phyloP scores from a whole-genome alignment of 257 asterid species.

The Solanum etuberosum region DNA sequence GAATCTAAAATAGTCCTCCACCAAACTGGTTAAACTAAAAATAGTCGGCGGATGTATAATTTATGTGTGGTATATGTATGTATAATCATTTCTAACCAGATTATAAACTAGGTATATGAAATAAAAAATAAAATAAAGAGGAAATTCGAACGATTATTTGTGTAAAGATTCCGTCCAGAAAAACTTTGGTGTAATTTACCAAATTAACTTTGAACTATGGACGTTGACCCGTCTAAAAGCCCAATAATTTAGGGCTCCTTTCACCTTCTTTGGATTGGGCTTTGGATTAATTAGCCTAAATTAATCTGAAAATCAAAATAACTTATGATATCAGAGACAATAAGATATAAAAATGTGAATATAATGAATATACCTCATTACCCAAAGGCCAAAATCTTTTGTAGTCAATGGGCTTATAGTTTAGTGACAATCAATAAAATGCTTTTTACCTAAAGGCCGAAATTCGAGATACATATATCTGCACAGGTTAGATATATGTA shows the following conservation, averaged over 20 bases:
- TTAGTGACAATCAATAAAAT: neutral
- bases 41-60: no score
- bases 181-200: no score
- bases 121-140: no score
- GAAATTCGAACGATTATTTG: no score
- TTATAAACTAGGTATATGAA: no score
- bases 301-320: neutral
- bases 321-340: neutral
- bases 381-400: neutral
- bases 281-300: neutral
- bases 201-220: neutral
- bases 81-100: no score
- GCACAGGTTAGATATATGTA: neutral
- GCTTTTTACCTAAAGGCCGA: neutral
- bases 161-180: no score
- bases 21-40: no score
- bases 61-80: no score
- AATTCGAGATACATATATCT: neutral
- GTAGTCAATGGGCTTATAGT: neutral
- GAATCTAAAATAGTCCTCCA: no score
- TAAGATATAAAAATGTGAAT: neutral
- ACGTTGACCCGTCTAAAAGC: neutral
- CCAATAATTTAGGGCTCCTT: neutral
- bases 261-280: neutral
- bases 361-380: no score